Percentiles rank a stretch among this genome's conserved stretches.
phyloP scores from a whole-genome alignment of 495 filamentous ascomycete genomes.

The Elasticomyces elasticus region DNA sequence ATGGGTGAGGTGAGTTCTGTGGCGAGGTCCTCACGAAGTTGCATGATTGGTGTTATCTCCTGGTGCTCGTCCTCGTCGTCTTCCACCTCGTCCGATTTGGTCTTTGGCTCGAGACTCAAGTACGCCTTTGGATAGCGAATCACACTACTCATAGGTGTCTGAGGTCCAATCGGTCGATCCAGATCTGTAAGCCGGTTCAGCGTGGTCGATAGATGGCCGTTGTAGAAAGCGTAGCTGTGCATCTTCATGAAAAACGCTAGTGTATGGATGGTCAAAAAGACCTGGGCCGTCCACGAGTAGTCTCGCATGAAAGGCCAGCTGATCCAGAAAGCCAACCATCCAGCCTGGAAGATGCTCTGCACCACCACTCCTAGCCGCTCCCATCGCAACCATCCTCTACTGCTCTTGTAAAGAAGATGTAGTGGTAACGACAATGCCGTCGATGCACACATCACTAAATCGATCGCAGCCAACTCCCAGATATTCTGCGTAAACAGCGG shows the following conservation, averaged over 20 bases:
- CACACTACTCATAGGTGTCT: conserved; percentile 37
- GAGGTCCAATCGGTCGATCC: conserved; percentile 49
- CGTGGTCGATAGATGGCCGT: conserved; percentile 84
- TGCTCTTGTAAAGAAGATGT: conserved; percentile 54
- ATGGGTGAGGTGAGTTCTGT: conserved; percentile 82
- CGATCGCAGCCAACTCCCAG: conserved; percentile 74
- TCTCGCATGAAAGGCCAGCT: conserved; percentile 75
- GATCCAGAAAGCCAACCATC: conserved; percentile 70
- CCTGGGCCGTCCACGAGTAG: conserved; percentile 93
- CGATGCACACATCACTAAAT: conserved; percentile 70
- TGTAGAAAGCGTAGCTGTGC: conserved; percentile 97
- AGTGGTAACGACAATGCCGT: conserved; percentile 64
- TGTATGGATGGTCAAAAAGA: conserved; percentile 85
- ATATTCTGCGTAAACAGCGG: conserved; percentile 74
- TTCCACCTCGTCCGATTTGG: conserved; percentile 34
- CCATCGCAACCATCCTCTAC: conserved; percentile 57
- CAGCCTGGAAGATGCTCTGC: conserved; percentile 69
- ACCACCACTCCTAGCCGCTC: conserved; percentile 60
- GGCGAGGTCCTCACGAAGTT: conserved; percentile 77
- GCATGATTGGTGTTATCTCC: conserved; percentile 22
- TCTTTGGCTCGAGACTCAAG: conserved; percentile 18
- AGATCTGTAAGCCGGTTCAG: conserved; percentile 67
- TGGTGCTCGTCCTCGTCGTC: conserved; percentile 11
- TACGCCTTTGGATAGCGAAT: conserved; percentile 66
- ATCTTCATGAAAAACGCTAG: conserved; percentile 95